Conservation (phyloP, 768 basidiomycete species). For the Boletus subparvulus region DNA sequence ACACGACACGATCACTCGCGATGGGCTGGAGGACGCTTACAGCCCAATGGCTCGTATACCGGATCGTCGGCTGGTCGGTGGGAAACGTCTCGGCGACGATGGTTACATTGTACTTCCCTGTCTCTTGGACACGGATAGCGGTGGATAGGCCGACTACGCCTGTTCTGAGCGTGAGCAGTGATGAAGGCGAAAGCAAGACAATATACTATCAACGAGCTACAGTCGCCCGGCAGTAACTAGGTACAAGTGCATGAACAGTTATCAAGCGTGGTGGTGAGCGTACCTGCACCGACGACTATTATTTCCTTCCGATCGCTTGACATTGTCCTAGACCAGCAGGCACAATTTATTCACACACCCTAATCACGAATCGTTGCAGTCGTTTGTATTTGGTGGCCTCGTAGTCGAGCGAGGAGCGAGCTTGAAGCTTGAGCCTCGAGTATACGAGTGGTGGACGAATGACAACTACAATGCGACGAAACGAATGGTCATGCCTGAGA, state of each 20-base stretch:
- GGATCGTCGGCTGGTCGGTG: conserved; percentile 67
- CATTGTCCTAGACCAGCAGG: conserved; percentile 15
- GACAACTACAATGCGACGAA: no score
- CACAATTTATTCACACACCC: no score
- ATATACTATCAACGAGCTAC: no score
- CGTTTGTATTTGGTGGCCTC: no score
- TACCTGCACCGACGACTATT: conserved; percentile 43
- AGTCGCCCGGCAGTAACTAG: no score
- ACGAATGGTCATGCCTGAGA: no score
- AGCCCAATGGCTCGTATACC: conserved; percentile 82
- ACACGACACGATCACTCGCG: neutral
- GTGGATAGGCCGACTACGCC: conserved; percentile 80
- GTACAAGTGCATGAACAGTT: neutral
- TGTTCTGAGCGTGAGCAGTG: conserved; percentile 25
- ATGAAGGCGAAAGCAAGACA: neutral
- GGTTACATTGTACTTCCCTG: conserved; percentile 59
- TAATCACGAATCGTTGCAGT: no score
- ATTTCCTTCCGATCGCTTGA: conserved; percentile 26
- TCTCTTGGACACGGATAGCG: conserved; percentile 67
- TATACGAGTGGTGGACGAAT: no score
- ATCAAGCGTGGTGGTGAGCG: neutral
- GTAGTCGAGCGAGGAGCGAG: no score
- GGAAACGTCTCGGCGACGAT: conserved; percentile 73
- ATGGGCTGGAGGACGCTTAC: conserved; percentile 40
- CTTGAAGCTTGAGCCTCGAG: no score